Evolutionary conservation across 441 rosid genomes (phyloP).

Genomic region (Hura crepitans): DNA sequence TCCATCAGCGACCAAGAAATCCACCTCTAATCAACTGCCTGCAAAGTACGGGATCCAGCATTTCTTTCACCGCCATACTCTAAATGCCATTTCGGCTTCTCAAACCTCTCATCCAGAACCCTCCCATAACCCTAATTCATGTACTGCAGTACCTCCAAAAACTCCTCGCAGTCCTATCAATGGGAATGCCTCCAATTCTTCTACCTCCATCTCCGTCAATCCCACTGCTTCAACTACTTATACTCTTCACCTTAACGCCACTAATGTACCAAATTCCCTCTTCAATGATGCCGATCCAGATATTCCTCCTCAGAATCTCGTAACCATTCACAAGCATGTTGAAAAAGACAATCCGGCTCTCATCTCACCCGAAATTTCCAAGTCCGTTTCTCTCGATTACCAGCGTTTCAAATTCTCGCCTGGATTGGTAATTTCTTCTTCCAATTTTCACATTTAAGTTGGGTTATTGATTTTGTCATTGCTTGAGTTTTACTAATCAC

Average conservation of each 20-base stretch:
- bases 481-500: no score
- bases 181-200: background rate
- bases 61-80: slow-evolving; percentile 82
- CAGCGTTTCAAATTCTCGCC: slow-evolving; percentile 85
- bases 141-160: background rate
- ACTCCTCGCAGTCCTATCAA: background rate
- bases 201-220: background rate
- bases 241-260: background rate
- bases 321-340: slow-evolving; percentile 13
- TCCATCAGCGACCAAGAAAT: slow-evolving; percentile 10
- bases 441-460: background rate
- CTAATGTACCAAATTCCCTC: background rate
- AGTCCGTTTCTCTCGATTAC: slow-evolving; percentile 38
- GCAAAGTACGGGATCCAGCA: slow-evolving; percentile 81
- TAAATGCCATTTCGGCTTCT: slow-evolving; percentile 30
- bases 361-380: slow-evolving; percentile 57
- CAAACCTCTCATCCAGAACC: background rate
- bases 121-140: background rate
- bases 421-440: slow-evolving; percentile 53
- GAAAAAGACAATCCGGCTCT: slow-evolving; percentile 28
- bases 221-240: slow-evolving; percentile 10
- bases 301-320: slow-evolving; percentile 9
- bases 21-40: slow-evolving; percentile 28
- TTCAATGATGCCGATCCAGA: background rate
- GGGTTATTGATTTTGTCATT: background rate